Evolutionary conservation across 176 grass and related monocot genomes (phyloP).

Genomic region (sorghum (Sorghum bicolor)): Sorghum_bicolor_NCBIv3 NC_012877.2:23545001-23545500

Average conservation of each 20-base stretch:
- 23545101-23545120: neutral
- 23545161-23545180: neutral
- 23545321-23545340: too few relatives aligned
- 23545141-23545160: neutral
- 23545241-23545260: neutral
- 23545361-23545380: conserved; percentile 13
- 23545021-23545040: conserved; percentile 1
- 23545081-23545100: conserved; percentile 7
- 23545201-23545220: neutral
- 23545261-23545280: neutral
- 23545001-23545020: neutral
- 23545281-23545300: neutral
- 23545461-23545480: conserved; percentile 70
- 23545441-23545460: conserved; percentile 78
- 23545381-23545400: neutral
- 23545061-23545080: neutral
- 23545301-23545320: neutral
- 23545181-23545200: neutral
- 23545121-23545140: neutral
- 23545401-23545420: conserved; percentile 75
- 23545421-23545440: conserved; percentile 95
- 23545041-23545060: neutral
- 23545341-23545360: too few relatives aligned
- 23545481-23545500: conserved; percentile 83
- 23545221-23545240: neutral